These are phyloP conservation scores for Colletotrichum australisinense DNA, from an alignment of 2,329 filamentous ascomycete species.

Conservation along the genomic window DNA sequence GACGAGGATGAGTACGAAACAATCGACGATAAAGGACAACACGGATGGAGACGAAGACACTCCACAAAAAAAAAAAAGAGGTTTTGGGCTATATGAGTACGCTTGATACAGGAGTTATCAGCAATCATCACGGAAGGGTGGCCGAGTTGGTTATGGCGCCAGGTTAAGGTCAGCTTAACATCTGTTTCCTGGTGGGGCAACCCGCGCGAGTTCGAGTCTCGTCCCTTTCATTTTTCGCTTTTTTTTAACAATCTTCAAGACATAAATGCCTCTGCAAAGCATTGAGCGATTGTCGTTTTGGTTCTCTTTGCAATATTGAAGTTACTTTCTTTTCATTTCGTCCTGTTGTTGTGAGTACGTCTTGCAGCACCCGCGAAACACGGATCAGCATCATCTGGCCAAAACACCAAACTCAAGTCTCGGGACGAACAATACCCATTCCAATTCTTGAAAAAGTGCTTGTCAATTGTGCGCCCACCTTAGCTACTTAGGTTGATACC, in stretches of 20 bases:
- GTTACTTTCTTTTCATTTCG: background rate
- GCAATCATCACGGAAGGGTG: conserved; percentile 24
- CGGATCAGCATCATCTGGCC: background rate
- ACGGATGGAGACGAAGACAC: too few species aligned
- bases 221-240: conserved; percentile 18
- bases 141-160: conserved; percentile 37
- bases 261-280: too few species aligned
- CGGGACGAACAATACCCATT: background rate
- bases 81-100: too few species aligned
- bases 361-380: background rate
- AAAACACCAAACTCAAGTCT: too few species aligned
- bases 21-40: too few species aligned
- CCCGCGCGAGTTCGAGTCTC: conserved; percentile 36
- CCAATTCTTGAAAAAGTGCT: background rate
- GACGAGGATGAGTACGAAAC: too few species aligned
- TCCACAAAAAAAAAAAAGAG: too few species aligned
- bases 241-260: background rate
- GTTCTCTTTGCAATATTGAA: background rate
- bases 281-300: background rate
- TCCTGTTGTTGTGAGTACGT: background rate
- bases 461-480: background rate
- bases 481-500: background rate
- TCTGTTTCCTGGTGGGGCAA: conserved; percentile 36
- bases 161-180: conserved; percentile 37
- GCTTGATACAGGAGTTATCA: fast-evolving